Percentiles rank a stretch among this genome's conserved stretches.
phyloP scores from a whole-genome alignment of 192 early-diverging fungal genomes.

The Coemansia sp. region DNA sequence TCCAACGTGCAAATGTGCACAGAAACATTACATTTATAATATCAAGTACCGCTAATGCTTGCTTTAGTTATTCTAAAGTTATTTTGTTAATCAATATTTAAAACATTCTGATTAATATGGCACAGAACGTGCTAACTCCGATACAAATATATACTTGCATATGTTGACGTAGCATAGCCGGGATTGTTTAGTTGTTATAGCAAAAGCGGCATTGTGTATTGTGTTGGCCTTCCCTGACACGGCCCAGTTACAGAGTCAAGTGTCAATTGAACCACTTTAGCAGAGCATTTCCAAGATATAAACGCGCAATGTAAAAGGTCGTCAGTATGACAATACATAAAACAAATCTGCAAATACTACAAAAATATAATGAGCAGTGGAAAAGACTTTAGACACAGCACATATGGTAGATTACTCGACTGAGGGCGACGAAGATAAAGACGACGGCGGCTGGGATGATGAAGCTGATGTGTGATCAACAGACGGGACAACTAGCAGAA shows the following conservation, averaged over 20 bases:
- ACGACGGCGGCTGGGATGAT: neutral
- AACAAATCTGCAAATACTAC: conserved; percentile 1
- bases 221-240: neutral
- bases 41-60: no score
- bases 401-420: neutral
- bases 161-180: no score
- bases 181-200: no score
- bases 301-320: neutral
- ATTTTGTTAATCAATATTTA: no score
- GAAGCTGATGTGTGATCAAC: conserved; percentile 1
- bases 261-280: neutral
- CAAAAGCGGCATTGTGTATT: no score
- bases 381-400: neutral
- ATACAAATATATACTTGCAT: no score
- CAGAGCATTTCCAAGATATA: neutral
- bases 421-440: neutral
- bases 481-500: conserved; percentile 38
- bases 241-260: neutral
- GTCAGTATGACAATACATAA: neutral
- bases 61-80: no score
- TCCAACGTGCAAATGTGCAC: no score
- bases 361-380: neutral
- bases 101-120: no score
- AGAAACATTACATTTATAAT: no score
- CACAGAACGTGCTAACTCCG: no score